Evolutionary conservation across 305 asterid genomes (phyloP), one percentile per base, ranked within the genome.

Genomic region (Rubia tinctorum): DNA sequence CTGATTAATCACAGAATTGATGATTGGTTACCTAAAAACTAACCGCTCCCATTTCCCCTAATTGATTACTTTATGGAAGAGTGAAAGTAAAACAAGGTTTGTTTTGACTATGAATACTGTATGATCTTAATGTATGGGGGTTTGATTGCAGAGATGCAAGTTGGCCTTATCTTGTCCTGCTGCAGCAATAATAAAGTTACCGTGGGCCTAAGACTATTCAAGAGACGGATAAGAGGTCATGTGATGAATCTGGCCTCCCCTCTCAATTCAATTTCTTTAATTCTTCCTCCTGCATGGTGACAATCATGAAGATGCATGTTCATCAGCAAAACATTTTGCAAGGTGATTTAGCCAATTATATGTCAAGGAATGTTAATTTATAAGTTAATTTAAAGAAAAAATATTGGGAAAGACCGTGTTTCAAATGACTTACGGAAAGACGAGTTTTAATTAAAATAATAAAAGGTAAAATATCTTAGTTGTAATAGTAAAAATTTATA

Each of bases 131-230:
- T 66, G 44, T 69, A 22, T n/a, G 23, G 18, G n/a, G 79, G 69
- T 70, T 61, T 69, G 10, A 69, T 45, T 69, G 79, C 43, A 69
- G 69, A 68, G 70, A 75, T 69, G 71, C 79, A 75, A 47, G 66
- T 75, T 75, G 71, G 74, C 71, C 79, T 75, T 61, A 69, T 75
- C 79, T 75, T 75, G 74, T 75, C 61, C 68, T 58, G 45, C 66
- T 69, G 75, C 74, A 61, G 47, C 65, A 69, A 47, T 53, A 53
- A n/a, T n/a, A n/a, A n/a, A n/a, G 68, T 76, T 53, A 18, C 68
- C 60, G 20, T 70, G 60, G 72, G 44, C 49, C 75, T 37, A 27
- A 8, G 0, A 5, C 23, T 56, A 68, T 22, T 71, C 40, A 34
- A 30, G 69, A 30, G 69, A 43, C n/a, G 70, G 27, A 69, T 45